Evolutionary conservation across 2,329 filamentous ascomycete species (phyloP), one percentile per base, ranked within the genome.

Genomic region (Penicillium sumatraense): DNA sequence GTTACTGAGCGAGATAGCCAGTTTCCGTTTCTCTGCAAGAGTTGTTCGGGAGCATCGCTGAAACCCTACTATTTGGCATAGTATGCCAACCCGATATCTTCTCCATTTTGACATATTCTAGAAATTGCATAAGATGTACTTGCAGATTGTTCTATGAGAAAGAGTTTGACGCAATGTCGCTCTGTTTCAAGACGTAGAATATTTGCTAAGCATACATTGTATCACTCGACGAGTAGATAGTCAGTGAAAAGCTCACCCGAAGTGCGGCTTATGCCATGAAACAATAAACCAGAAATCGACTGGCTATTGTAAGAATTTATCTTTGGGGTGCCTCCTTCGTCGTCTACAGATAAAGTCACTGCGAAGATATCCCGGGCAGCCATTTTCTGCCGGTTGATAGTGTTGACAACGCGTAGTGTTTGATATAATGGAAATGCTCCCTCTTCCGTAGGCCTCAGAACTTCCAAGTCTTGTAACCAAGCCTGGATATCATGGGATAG

Each of bases 271-370:
- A 29, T 64, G 27, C 66, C 61, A 60, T 68, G 58, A 9, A 67
- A 50, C 45, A 66, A 18, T 6, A 68, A 36, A 3, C 13, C 52
- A 29, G 24, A 41, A 10, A 68, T 68, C 0, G 42, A 41, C 46
- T 68, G 65, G 29, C 66, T 68, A 29, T 67, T 68, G 44, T 68
- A 68, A 1, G 48, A 49, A 11, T 55, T 58, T 14, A 68, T 44
- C 41, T 68, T 68, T 0, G 65, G 66, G 4, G 23, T 36, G 3
- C 65, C 66, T 7, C 59, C 61, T 8, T 53, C 62, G 31, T 68
- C 65, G 41, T 68, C 64, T 11, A 61, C 46, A 2, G 58, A 52
- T 36, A 58, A 57, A 5, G 60, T 57, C 9, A 66, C 56, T 2
- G 49, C 60, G 40, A 62, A 59, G 8, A 67, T 49, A 18, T 68